Base-by-base conservation (phyloP, 2,329 filamentous ascomycete species). In the Hirsutella rhossiliensis region DNA sequence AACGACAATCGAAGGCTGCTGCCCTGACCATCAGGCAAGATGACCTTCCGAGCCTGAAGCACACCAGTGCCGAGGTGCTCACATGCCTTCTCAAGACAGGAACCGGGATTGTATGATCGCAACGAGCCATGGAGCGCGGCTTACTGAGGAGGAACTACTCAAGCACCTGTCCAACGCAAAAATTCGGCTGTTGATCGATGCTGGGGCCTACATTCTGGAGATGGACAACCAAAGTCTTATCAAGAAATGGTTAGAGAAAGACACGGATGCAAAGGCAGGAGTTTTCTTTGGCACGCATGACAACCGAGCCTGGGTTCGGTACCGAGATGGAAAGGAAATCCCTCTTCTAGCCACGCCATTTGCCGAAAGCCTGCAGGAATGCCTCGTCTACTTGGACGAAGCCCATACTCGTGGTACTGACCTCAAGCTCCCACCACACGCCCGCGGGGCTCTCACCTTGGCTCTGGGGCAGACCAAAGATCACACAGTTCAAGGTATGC, bases 1-100 rank as follows among this genome's bases (percentile, higher is more conserved):
- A 86, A 84, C 38, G 82, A 87, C 53, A 78, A 74, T 18, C 66
- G 71, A 32, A 62, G 60, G 0, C 64, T 82, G 30, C 58, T 86
- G 0, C 82, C 82, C 56, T 78, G n/a, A 77, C 68, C 0, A 76
- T 86, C 18, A 56, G 63, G 18, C 80, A 86, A 42, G 59, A 74
- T 0, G 80, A 87, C 46, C 64, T 87, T 0, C 60, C 66, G 0
- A 57, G 64, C 0, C 64, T 84, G 0, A 52, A 60, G 0, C 75
- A 82, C 40, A 84, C 79, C 0, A 84, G 80, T 45, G 79, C 79
- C 0, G 71, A 80, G 39, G 80, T 84, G 0, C 57, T 84, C 4
- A 31, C 42, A 4, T 39, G 37, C 11, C 11, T 43, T 3, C 19
- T 43, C n/a, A 73, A 27, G 39, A 32, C 0, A 67, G 73, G 18